Conservation (phyloP, 441 rosid species). For the Lagerstroemia fauriei region DNA sequence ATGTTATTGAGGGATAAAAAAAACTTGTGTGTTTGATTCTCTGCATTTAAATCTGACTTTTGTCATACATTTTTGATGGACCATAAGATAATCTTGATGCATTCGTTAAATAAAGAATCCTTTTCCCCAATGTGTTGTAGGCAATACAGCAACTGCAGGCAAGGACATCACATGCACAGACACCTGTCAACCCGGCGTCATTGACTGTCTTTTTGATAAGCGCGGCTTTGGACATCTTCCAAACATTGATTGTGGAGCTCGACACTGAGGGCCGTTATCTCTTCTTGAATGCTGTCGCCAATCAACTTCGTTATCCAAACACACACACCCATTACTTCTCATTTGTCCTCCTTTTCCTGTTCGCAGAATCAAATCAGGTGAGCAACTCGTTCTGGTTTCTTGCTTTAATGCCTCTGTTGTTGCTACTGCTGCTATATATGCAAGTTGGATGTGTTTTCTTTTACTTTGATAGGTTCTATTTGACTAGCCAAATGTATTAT, state of each 20-base stretch:
- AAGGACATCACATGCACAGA: constrained; percentile 68
- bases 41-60: neutral
- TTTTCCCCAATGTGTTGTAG: constrained; percentile 34
- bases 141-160: constrained; percentile 80
- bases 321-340: constrained; percentile 98
- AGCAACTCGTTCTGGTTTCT: constrained; percentile 14
- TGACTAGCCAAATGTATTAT: neutral
- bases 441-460: neutral
- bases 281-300: constrained; percentile 86
- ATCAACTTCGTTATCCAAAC: constrained; percentile 97
- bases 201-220: constrained; percentile 41
- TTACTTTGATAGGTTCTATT: neutral
- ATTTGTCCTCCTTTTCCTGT: constrained; percentile 78
- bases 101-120: neutral
- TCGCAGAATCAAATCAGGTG: constrained; percentile 86
- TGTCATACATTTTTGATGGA: too few relatives aligned
- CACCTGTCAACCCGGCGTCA: constrained; percentile 49
- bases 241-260: constrained; percentile 30
- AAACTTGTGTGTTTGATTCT: too few relatives aligned
- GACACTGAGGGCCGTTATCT: constrained; percentile 80
- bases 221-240: constrained; percentile 35
- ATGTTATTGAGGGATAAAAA: neutral
- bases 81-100: too few relatives aligned
- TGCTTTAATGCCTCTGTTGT: neutral
- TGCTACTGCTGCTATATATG: neutral